Percentiles rank a stretch among this genome's conserved stretches.
These are phyloP conservation scores for Ogataea populi-albae DNA, from an alignment of 805 yeast species.

Conservation along the genomic window DNA sequence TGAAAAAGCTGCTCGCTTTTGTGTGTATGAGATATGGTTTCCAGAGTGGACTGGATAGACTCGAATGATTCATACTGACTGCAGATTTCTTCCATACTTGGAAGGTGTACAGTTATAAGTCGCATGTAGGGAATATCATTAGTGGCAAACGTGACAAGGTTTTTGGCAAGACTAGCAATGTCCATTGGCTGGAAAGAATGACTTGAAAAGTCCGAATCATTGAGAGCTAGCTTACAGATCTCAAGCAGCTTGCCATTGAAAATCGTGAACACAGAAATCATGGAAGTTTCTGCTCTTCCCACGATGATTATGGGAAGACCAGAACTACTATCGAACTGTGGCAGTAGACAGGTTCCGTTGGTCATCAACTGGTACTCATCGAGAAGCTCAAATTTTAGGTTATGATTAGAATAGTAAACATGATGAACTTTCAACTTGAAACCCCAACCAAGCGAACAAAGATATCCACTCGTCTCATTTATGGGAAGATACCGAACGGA, in stretches of 20 bases:
- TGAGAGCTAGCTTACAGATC: constrained; percentile 52
- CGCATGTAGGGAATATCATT: constrained; percentile 79
- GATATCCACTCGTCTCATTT: constrained; percentile 27
- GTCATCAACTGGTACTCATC: constrained; percentile 39
- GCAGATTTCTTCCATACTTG: constrained; percentile 26
- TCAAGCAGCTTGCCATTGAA: constrained; percentile 29
- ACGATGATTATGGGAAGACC: constrained; percentile 43
- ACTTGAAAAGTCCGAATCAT: constrained; percentile 69
- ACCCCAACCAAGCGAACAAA: constrained; percentile 64
- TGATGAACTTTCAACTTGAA: constrained; percentile 38
- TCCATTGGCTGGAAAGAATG: constrained; percentile 60
- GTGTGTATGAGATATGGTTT: too few relatives aligned
- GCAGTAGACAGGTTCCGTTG: constrained; percentile 52
- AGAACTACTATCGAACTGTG: constrained; percentile 16
- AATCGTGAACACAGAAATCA: constrained; percentile 44
- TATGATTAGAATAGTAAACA: constrained; percentile 18
- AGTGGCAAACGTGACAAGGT: constrained; percentile 60
- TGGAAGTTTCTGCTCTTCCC: constrained; percentile 59
- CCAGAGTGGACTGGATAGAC: too few relatives aligned
- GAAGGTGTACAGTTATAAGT: constrained; percentile 51
- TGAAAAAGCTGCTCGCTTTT: constrained; percentile 22
- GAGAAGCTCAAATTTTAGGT: constrained; percentile 15
- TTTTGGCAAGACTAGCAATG: constrained; percentile 29
- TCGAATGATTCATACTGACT: constrained; percentile 1
- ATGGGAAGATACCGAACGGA: constrained; percentile 18